Base-by-base conservation (phyloP, 2,329 filamentous ascomycete species). In the Stemphylium beticola region DNA sequence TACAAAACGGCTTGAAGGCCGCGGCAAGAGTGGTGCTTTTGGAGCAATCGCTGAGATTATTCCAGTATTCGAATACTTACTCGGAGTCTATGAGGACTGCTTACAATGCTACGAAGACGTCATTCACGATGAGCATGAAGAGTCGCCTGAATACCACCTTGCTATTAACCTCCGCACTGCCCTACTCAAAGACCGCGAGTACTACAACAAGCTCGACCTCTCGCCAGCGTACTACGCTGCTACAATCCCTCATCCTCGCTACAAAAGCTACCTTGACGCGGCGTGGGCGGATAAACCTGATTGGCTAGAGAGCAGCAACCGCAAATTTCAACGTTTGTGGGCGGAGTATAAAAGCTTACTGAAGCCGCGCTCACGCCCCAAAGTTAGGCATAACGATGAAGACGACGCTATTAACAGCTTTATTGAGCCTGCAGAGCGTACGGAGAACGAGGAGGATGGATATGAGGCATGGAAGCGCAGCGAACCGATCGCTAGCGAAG, bases 61-160 rank as follows among this genome's bases (percentile, higher is more conserved):
- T 20, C 36, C n/a, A 18, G 43, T 53, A 0, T 53, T 53, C 31
- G 18, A 53, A n/a, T n/a, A n/a, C n/a, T n/a, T n/a, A n/a, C n/a
- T n/a, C n/a, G n/a, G n/a, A n/a, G n/a, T n/a, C n/a, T n/a, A n/a
- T n/a, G n/a, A 17, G 9, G 8, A 15, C 3, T 44, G 26, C 32
- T 49, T 55, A 49, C 10, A 36, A 33, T n/a, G n/a, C n/a, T n/a
- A n/a, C n/a, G n/a, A n/a, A 4, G 38, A 4, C 4, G 37, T 54
- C 9, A 33, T 36, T 17, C 34, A 48, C n/a, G 26, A 54, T 6
- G 14, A 11, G 8, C 34, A 29, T 22, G 18, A 26, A 4, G 43
- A 31, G 34, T 36, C 34, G 31, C n/a, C n/a, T n/a, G 29, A 53
- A 39, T 43, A 57, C 22, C 24, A 56, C 24, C 26, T 58, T 24